These are phyloP conservation scores for Salix udensis DNA, from an alignment of 345 rosid species.

Conservation along the genomic window DNA sequence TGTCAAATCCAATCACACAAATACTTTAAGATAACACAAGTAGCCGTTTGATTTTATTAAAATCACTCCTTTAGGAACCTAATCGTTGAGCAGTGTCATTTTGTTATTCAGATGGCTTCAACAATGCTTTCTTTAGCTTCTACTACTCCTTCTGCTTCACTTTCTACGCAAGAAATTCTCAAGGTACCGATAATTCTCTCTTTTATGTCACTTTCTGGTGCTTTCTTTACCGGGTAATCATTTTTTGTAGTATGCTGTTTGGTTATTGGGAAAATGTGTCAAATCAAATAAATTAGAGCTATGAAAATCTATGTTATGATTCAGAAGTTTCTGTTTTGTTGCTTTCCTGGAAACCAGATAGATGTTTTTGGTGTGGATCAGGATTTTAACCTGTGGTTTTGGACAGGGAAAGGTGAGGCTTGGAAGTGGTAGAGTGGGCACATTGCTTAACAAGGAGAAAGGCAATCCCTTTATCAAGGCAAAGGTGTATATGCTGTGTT, in stretches of 20 bases:
- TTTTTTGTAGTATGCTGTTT: neutral
- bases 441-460: slow-evolving; percentile 30
- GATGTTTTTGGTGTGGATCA: slow-evolving; percentile 2
- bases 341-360: neutral
- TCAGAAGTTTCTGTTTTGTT: neutral
- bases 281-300: neutral
- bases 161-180: slow-evolving; percentile 42
- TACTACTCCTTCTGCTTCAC: slow-evolving; percentile 42
- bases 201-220: neutral
- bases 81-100: neutral
- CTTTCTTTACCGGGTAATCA: neutral
- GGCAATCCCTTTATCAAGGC: slow-evolving; percentile 37
- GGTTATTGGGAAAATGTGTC: neutral
- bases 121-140: slow-evolving; percentile 56
- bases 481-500: slow-evolving; percentile 35
- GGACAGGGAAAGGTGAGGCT: slow-evolving; percentile 57
- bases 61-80: neutral
- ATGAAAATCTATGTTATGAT: neutral
- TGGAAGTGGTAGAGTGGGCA: slow-evolving; percentile 35
- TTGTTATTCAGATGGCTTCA: slow-evolving; percentile 54
- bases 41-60: neutral
- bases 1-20: neutral
- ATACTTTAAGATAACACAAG: neutral
- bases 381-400: slow-evolving; percentile 1
- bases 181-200: slow-evolving; percentile 42